A percentile compares a stretch with the other conserved stretches of the same genome.
phyloP scores from a whole-genome alignment of 257 asterid genomes.

The Jasminum sambac region DNA sequence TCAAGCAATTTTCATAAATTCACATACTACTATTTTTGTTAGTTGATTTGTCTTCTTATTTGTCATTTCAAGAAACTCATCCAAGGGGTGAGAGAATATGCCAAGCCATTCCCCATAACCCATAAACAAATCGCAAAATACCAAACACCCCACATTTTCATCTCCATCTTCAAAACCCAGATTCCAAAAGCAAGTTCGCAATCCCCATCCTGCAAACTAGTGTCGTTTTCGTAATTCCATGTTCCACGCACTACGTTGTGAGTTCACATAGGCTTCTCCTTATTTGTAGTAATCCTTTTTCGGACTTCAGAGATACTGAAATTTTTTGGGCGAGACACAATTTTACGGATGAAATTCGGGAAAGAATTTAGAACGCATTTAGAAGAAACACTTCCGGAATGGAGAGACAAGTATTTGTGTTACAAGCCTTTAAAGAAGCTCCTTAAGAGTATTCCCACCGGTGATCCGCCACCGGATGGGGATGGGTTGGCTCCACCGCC shows the following conservation, averaged over 20 bases:
- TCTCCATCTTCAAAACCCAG: neutral
- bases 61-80: neutral
- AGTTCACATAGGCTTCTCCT: neutral
- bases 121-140: neutral
- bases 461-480: constrained; percentile 26
- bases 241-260: neutral
- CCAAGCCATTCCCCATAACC: neutral
- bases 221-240: neutral
- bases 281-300: neutral
- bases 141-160: neutral
- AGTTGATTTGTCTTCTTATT: neutral
- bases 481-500: constrained; percentile 29
- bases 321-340: neutral
- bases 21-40: neutral
- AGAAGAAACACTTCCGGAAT: constrained; percentile 81
- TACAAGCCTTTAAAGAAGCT: constrained; percentile 86
- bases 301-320: neutral
- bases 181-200: neutral
- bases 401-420: constrained; percentile 85
- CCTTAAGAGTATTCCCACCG: constrained; percentile 54
- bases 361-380: constrained; percentile 69
- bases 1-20: neutral
- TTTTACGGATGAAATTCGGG: constrained; percentile 67
- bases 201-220: neutral
- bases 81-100: neutral